Base-by-base conservation (phyloP, 768 basidiomycete species). In the Gymnopilus junonius region DNA sequence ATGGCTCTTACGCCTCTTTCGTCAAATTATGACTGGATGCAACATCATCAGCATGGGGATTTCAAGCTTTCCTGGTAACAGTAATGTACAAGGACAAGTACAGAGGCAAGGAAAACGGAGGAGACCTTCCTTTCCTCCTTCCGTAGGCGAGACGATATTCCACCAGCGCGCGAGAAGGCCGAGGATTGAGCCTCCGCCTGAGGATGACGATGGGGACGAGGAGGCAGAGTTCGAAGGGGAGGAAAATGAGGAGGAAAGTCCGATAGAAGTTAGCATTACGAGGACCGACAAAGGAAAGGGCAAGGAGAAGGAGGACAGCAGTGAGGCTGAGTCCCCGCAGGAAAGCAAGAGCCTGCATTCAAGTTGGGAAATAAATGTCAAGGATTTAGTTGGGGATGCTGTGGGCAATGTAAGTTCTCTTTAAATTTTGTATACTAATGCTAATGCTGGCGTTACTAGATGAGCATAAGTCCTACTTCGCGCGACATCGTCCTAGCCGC, bases 401-500 rank as follows among this genome's bases (percentile, higher is more conserved):
- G 91, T 94, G 1, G 92, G 92, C 8, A 94, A 92, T 73, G 92
- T 93, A 58, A 71, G 90, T 82, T 8, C 17, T 62, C 17, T 8
- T n/a, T 59, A n/a, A n/a, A n/a, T n/a, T n/a, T n/a, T n/a, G n/a
- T n/a, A n/a, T n/a, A n/a, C n/a, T n/a, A n/a, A n/a, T n/a, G n/a
- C n/a, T n/a, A n/a, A n/a, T n/a, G n/a, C n/a, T n/a, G n/a, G n/a
- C n/a, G n/a, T n/a, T n/a, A n/a, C n/a, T 69, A 94, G 93, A 93
- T 95, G 93, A 93, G 91, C 61, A 96, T 97, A 57, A 92, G 93
- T 68, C 96, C 96, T 10, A 83, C 90, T 5, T 91, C 87, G 56
- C 84, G 96, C 21, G 96, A 98, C 72, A 84, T 98, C 25, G 94
- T 94, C 3, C 85, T 98, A 46, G 96, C 94, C 54, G 90, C 93